Conservation (phyloP, 495 filamentous ascomycete genomes). For the Podospora pseudopauciseta region DNA sequence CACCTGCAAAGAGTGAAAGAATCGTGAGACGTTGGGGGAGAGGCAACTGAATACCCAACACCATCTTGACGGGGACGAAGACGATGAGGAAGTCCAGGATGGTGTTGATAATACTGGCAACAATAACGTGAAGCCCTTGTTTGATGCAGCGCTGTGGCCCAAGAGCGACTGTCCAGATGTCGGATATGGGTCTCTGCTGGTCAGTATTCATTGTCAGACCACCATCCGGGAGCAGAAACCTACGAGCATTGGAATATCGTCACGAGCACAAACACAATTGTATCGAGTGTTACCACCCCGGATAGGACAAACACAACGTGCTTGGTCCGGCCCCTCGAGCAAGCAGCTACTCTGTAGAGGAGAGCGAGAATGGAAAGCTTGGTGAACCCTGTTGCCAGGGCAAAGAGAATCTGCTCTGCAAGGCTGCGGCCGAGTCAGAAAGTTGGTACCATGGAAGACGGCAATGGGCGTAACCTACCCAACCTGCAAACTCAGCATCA, state of each 20-base stretch:
- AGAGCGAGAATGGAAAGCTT: constrained; percentile 1
- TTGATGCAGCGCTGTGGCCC: not conserved
- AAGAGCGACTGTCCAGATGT: not conserved
- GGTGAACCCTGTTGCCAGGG: constrained; percentile 1
- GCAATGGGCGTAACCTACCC: constrained; percentile 3
- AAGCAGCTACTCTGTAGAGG: not conserved
- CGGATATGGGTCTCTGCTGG: not conserved
- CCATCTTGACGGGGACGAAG: not conserved
- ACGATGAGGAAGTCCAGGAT: not conserved
- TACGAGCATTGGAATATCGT: not conserved
- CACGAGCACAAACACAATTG: not conserved
- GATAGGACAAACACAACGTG: constrained; percentile 1
- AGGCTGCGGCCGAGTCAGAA: not conserved
- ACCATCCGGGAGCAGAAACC: not conserved
- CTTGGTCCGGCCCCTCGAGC: not conserved
- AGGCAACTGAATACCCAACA: not conserved
- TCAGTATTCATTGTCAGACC: not conserved
- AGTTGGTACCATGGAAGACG: constrained; percentile 2
- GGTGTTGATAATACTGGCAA: not conserved
- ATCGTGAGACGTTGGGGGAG: not conserved
- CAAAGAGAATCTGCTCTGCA: not conserved
- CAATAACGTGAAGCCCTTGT: not conserved
- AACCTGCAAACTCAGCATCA: not conserved
- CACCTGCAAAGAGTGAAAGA: not conserved
- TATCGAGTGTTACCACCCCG: not conserved